Evolutionary conservation across 2,329 filamentous ascomycete species (phyloP).

Genomic region (Fusarium subtropicale): DNA sequence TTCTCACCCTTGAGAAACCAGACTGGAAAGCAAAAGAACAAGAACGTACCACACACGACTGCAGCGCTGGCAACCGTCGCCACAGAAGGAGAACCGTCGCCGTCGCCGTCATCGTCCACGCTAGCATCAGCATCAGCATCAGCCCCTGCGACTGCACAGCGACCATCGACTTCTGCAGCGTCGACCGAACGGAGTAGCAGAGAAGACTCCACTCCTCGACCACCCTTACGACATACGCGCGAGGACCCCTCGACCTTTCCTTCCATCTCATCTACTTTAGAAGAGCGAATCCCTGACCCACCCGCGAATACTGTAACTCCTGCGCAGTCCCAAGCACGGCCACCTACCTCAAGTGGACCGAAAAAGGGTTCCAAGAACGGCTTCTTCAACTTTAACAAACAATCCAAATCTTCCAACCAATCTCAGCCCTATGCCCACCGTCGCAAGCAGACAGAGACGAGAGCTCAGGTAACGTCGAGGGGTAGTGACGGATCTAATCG

Average conservation of each 20-base stretch:
- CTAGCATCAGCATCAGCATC: slow-evolving; percentile 2
- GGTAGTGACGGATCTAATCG: slow-evolving; percentile 50
- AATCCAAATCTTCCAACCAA: slow-evolving; percentile 56
- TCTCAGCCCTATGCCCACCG: slow-evolving; percentile 42
- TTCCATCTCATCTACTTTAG: slow-evolving; percentile 46
- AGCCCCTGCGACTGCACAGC: slow-evolving; percentile 8
- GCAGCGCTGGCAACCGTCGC: slow-evolving; percentile 34
- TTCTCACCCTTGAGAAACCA: slow-evolving; percentile 53
- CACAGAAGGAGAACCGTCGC: slow-evolving; percentile 9
- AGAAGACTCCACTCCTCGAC: slow-evolving; percentile 43
- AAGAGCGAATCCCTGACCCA: slow-evolving; percentile 39
- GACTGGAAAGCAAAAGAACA: slow-evolving; percentile 44
- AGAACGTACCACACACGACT: slow-evolving; percentile 42
- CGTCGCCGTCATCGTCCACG: slow-evolving; percentile 9
- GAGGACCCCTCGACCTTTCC: slow-evolving; percentile 46
- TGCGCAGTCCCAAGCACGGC: slow-evolving; percentile 25
- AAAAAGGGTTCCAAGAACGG: slow-evolving; percentile 60
- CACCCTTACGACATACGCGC: slow-evolving; percentile 44
- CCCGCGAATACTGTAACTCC: slow-evolving; percentile 35
- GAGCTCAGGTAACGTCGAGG: slow-evolving; percentile 55
- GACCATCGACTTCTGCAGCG: slow-evolving; percentile 33
- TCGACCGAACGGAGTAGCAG: slow-evolving; percentile 29
- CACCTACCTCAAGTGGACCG: slow-evolving; percentile 50
- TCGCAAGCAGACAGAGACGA: slow-evolving; percentile 52
- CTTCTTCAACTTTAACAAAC: slow-evolving; percentile 65